Evolutionary conservation across 331 rosid species (phyloP).

Genomic region (Spiraea crenata): DNA sequence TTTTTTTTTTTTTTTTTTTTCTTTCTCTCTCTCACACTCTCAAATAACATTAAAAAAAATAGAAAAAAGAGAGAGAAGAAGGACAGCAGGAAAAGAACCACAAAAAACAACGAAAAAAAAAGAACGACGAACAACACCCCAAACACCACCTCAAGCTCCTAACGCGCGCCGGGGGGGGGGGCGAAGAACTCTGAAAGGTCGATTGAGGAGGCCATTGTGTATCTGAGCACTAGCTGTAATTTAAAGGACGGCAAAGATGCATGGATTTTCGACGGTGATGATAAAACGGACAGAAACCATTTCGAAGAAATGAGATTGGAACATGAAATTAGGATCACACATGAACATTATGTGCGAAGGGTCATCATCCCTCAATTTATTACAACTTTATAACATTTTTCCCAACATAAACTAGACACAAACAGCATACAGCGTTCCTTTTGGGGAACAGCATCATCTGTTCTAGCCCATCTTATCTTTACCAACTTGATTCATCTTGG

Average conservation of each 20-base stretch:
- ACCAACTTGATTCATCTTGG: constrained; percentile 26
- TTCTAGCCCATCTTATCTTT: constrained; percentile 34
- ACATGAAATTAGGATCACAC: neutral
- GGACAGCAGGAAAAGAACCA: no score
- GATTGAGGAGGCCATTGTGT: constrained; percentile 45
- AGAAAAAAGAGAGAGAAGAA: no score
- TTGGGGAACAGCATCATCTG: neutral
- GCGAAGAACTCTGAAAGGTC: constrained; percentile 47
- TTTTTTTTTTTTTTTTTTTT: no score
- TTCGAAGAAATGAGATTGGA: no score
- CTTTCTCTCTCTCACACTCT: no score
- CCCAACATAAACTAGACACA: neutral
- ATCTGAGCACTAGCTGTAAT: constrained; percentile 50
- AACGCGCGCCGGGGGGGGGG: no score
- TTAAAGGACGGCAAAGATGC: constrained; percentile 60
- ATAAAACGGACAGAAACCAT: no score
- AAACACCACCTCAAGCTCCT: no score
- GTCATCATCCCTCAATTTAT: constrained; percentile 3
- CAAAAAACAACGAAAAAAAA: no score
- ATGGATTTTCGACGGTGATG: constrained; percentile 78
- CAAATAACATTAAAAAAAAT: no score
- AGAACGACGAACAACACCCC: no score
- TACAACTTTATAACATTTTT: neutral
- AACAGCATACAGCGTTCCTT: neutral
- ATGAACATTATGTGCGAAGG: neutral